These are phyloP conservation scores for Raffaelea ambrosiae DNA, from an alignment of 2,329 filamentous ascomycete species.

Conservation along the genomic window DNA sequence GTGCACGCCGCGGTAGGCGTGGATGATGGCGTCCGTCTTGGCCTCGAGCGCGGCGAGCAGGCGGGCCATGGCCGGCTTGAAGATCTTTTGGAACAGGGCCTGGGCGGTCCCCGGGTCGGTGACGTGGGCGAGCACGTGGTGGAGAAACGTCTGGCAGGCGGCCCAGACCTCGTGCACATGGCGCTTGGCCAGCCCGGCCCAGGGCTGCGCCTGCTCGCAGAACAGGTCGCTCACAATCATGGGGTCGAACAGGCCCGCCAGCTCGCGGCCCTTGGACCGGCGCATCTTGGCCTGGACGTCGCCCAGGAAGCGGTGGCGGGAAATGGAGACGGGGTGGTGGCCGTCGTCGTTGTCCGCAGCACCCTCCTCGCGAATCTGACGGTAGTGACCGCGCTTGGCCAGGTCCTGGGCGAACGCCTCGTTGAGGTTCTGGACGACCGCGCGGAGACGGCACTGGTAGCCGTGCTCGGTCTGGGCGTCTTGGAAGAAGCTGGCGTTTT, in stretches of 20 bases:
- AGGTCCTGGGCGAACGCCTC: slow-evolving; percentile 36
- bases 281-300: slow-evolving; percentile 18
- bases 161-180: slow-evolving; percentile 12
- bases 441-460: slow-evolving; percentile 39
- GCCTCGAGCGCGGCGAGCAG: slow-evolving; percentile 11
- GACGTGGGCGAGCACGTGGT: slow-evolving; percentile 13
- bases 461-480: slow-evolving; percentile 15
- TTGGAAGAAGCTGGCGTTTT: slow-evolving; percentile 12
- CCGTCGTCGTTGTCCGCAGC: neutral
- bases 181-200: slow-evolving; percentile 14
- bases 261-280: slow-evolving; percentile 20
- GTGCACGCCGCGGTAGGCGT: slow-evolving; percentile 18
- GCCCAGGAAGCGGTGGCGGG: slow-evolving; percentile 6
- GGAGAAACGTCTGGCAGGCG: neutral
- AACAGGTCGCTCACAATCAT: slow-evolving; percentile 23
- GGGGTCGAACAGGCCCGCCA: slow-evolving; percentile 24
- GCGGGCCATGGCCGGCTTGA: slow-evolving; percentile 11
- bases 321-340: neutral
- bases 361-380: neutral
- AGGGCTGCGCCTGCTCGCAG: slow-evolving; percentile 20
- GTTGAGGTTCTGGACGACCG: slow-evolving; percentile 42
- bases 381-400: slow-evolving; percentile 22
- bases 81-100: slow-evolving; percentile 10
- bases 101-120: slow-evolving; percentile 13
- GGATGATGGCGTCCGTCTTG: slow-evolving; percentile 20